These are phyloP conservation scores for Candida neerlandica DNA, from an alignment of 1,139 yeast species.

Conservation along the genomic window DNA sequence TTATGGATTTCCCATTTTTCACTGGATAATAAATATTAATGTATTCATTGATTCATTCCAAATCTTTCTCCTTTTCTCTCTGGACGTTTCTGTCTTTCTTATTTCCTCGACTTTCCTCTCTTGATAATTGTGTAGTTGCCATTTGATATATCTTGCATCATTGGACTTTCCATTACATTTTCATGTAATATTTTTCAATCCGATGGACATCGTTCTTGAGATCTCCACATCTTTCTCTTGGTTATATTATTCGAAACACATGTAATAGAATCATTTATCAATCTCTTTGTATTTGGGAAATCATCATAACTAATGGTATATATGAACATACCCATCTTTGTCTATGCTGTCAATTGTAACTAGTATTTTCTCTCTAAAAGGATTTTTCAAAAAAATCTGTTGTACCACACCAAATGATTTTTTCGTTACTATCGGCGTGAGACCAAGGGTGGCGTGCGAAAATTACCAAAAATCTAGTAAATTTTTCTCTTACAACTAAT, in stretches of 20 bases:
- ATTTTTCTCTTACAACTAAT: background rate
- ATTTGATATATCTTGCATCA: background rate
- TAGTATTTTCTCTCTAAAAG: slow-evolving; percentile 1
- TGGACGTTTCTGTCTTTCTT: background rate
- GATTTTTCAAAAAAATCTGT: slow-evolving; percentile 7
- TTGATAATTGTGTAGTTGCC: background rate
- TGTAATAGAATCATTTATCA: background rate
- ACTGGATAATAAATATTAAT: background rate
- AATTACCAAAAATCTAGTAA: background rate
- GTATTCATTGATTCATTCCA: too few species aligned
- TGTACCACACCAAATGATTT: background rate
- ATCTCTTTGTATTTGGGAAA: background rate
- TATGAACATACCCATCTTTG: slow-evolving; percentile 12
- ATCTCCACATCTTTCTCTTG: background rate
- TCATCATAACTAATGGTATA: background rate
- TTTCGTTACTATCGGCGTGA: slow-evolving; percentile 4
- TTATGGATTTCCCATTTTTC: background rate
- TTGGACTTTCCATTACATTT: background rate
- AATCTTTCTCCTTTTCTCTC: too few species aligned
- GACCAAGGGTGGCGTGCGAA: slow-evolving; percentile 4
- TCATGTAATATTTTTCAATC: background rate
- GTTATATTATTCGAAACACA: background rate
- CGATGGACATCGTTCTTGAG: background rate
- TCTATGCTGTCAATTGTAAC: slow-evolving; percentile 9
- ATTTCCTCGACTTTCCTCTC: background rate